A percentile compares a stretch with the other conserved stretches of the same genome.
Evolutionary conservation across 805 yeast species (phyloP).

Genomic region (Komagataella pseudopastoris): DNA sequence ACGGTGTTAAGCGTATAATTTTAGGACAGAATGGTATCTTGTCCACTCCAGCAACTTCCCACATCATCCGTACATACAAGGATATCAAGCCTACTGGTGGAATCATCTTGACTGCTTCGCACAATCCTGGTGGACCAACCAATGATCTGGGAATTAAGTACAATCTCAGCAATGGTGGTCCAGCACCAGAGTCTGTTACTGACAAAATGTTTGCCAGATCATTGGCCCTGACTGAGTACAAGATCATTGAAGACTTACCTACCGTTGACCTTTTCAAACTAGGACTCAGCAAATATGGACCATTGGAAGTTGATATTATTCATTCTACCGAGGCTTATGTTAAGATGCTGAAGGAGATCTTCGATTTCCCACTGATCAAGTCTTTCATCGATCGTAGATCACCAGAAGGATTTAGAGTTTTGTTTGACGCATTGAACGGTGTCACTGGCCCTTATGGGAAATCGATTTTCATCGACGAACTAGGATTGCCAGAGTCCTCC

Average conservation of each 20-base stretch:
- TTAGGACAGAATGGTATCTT: constrained; percentile 81
- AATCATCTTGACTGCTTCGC: constrained; percentile 90
- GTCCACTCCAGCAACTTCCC: constrained; percentile 96
- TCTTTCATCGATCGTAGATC: constrained; percentile 41
- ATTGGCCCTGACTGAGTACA: constrained; percentile 43
- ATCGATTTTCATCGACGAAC: constrained; percentile 71
- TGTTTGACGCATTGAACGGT: constrained; percentile 88
- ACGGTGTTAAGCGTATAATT: constrained; percentile 75
- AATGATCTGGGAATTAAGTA: constrained; percentile 93
- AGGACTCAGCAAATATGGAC: constrained; percentile 40
- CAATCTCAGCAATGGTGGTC: constrained; percentile 92
- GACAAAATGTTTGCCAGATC: constrained; percentile 71
- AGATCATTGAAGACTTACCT: constrained; percentile 44
- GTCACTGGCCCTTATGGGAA: constrained; percentile 95
- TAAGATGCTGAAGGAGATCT: constrained; percentile 65
- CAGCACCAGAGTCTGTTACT: constrained; percentile 94
- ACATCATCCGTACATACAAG: constrained; percentile 60
- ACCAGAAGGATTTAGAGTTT: constrained; percentile 48
- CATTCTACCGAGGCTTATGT: constrained; percentile 76
- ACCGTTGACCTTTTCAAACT: constrained; percentile 46
- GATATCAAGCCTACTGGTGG: constrained; percentile 70
- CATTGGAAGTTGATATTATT: constrained; percentile 64
- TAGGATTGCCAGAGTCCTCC: constrained; percentile 57
- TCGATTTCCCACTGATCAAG: constrained; percentile 76
- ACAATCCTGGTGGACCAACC: constrained; percentile 93